Percentiles rank a stretch among this genome's conserved stretches.
These are phyloP conservation scores for Globisporangium perplexum DNA, from an alignment of 352 stramenopile genomes.

Conservation along the genomic window DNA sequence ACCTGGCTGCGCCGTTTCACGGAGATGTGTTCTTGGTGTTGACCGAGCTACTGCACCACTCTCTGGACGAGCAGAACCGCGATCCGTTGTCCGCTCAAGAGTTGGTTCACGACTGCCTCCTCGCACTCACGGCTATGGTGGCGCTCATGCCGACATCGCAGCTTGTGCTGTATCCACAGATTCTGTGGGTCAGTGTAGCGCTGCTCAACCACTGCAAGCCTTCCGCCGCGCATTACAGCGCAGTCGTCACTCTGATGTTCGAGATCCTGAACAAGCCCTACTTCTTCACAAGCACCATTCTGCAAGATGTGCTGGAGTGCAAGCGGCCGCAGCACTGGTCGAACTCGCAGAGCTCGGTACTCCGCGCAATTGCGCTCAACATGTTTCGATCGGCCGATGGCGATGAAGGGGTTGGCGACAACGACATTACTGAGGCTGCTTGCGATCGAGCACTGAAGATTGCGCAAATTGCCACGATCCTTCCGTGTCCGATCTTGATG, in stretches of 20 bases:
- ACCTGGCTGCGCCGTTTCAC: conserved; percentile 42
- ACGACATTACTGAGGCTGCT: neutral
- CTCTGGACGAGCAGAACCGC: conserved; percentile 32
- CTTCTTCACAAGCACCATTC: conserved; percentile 33
- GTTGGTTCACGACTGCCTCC: conserved; percentile 43
- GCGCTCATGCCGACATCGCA: conserved; percentile 38
- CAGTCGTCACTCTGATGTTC: conserved; percentile 34
- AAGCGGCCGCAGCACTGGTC: conserved; percentile 51
- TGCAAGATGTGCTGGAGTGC: conserved; percentile 37
- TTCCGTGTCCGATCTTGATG: conserved; percentile 30
- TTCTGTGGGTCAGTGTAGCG: conserved; percentile 66
- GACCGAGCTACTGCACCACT: conserved; percentile 40
- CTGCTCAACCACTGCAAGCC: conserved; percentile 53
- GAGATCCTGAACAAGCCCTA: conserved; percentile 37
- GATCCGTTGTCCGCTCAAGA: conserved; percentile 10
- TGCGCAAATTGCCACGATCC: conserved; percentile 17
- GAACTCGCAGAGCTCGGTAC: conserved; percentile 29
- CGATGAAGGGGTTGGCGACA: conserved; percentile 1
- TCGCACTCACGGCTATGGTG: conserved; percentile 31
- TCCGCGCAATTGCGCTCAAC: conserved; percentile 41
- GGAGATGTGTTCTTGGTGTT: conserved; percentile 56
- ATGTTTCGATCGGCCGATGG: conserved; percentile 6
- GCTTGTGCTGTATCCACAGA: conserved; percentile 66
- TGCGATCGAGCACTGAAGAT: conserved; percentile 15
- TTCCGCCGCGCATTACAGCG: conserved; percentile 14